phyloP scores from a whole-genome alignment of 345 rosid genomes.

The Psidium friedrichsthalianum region DNA sequence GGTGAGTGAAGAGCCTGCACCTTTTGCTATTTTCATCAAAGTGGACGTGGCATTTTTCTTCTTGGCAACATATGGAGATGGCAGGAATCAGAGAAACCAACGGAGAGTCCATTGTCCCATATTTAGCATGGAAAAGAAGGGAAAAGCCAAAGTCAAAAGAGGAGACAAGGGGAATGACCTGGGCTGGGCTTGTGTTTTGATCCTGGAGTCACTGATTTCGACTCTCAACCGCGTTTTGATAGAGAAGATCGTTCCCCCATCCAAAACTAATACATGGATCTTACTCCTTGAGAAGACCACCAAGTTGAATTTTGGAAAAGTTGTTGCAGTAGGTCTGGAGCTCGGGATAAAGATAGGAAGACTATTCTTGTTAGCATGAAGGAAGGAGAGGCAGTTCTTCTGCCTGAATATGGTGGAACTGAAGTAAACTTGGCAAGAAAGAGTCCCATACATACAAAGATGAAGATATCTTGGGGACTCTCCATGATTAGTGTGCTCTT shows the following conservation, averaged over 20 bases:
- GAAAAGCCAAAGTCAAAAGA: too few species aligned
- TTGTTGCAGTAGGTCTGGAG: constrained; percentile 70
- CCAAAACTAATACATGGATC: constrained; percentile 59
- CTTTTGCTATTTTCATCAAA: too few species aligned
- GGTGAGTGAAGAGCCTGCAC: too few species aligned
- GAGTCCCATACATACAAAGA: constrained; percentile 47
- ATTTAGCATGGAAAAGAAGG: too few species aligned
- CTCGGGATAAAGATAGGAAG: constrained; percentile 47
- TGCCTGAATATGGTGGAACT: constrained; percentile 65
- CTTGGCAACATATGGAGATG: too few species aligned
- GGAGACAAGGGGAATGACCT: too few species aligned
- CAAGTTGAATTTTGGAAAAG: constrained; percentile 66
- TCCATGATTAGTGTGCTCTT: constrained; percentile 22
- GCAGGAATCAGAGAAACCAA: too few species aligned
- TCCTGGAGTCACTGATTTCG: too few species aligned
- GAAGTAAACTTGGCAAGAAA: constrained; percentile 70
- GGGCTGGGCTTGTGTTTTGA: too few species aligned
- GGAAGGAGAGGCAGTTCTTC: constrained; percentile 79
- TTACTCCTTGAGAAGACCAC: constrained; percentile 58
- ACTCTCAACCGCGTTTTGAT: constrained; percentile 57
- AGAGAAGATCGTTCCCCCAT: constrained; percentile 61
- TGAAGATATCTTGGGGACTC: constrained; percentile 51
- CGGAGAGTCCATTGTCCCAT: too few species aligned
- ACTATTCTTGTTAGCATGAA: constrained; percentile 46
- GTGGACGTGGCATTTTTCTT: too few species aligned